phyloP scores from a whole-genome alignment of 2,329 filamentous ascomycete genomes.

The Hymenoscyphus infarciens region DNA sequence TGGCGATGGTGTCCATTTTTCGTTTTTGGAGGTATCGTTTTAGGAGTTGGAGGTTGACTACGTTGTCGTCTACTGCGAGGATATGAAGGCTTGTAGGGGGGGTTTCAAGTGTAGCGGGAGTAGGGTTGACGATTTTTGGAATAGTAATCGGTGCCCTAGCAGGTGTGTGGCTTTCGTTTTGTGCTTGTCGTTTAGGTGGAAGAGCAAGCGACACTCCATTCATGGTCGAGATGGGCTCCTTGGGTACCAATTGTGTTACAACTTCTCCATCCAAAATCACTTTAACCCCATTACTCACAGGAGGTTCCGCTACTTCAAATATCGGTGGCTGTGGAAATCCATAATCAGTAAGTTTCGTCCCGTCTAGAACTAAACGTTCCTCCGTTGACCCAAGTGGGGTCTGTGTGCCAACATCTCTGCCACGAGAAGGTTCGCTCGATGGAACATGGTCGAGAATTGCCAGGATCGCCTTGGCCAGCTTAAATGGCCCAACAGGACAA shows the following conservation, averaged over 20 bases:
- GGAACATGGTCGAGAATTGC: constrained; percentile 18
- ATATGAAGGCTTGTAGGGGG: constrained; percentile 21
- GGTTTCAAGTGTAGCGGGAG: neutral
- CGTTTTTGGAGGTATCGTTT: constrained; percentile 36
- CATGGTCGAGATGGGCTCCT: neutral
- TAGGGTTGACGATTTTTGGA: neutral
- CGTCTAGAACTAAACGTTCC: constrained; percentile 21
- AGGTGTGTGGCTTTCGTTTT: neutral
- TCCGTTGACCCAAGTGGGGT: constrained; percentile 27
- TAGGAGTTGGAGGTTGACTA: constrained; percentile 40
- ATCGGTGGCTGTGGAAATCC: constrained; percentile 16
- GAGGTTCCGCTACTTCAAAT: neutral
- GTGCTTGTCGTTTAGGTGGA: neutral
- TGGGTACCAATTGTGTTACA: neutral
- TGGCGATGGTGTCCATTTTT: constrained; percentile 37
- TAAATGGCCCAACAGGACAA: constrained; percentile 29
- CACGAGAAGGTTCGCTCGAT: constrained; percentile 1
- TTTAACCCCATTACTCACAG: neutral
- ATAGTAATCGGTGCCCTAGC: neutral
- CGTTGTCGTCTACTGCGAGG: constrained; percentile 41
- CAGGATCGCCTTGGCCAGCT: constrained; percentile 28
- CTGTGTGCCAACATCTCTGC: constrained; percentile 23
- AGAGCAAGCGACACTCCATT: neutral
- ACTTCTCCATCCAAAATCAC: neutral
- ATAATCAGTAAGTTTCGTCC: constrained; percentile 24